Conservation (phyloP, 345 rosid genomes). For the Ailanthus altissimus region DNA sequence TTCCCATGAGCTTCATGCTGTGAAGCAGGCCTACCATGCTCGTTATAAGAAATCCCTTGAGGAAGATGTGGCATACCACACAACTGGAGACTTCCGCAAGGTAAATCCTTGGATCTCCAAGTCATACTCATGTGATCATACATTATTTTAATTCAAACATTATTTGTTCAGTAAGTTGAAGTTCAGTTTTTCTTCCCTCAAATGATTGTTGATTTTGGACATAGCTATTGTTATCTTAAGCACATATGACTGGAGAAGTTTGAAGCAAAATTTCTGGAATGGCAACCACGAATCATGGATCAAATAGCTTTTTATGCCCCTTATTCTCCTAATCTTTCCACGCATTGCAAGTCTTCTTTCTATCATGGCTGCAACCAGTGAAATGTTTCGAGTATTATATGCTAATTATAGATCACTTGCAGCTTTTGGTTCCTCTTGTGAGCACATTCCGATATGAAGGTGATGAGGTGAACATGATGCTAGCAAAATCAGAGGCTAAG, state of each 20-base stretch:
- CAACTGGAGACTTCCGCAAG: slow-evolving; percentile 78
- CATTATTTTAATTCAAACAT: neutral
- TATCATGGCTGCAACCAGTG: neutral
- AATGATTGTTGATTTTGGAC: neutral
- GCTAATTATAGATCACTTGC: slow-evolving; percentile 23
- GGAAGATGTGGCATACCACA: slow-evolving; percentile 88
- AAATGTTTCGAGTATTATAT: neutral
- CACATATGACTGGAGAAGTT: neutral
- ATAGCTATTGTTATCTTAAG: neutral
- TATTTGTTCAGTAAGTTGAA: neutral
- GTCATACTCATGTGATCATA: neutral
- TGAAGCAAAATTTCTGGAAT: neutral
- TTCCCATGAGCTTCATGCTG: slow-evolving; percentile 54
- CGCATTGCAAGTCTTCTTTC: neutral
- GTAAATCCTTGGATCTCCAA: slow-evolving; percentile 27
- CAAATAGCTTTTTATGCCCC: neutral
- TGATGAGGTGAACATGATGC: slow-evolving; percentile 63
- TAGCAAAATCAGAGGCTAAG: slow-evolving; percentile 86
- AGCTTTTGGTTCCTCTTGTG: slow-evolving; percentile 84
- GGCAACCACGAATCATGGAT: no score
- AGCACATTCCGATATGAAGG: slow-evolving; percentile 79
- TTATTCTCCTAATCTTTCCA: neutral
- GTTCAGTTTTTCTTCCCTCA: neutral
- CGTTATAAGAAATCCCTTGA: slow-evolving; percentile 78
- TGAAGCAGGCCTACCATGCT: slow-evolving; percentile 74